A percentile compares a stretch with the other conserved stretches of the same genome.
phyloP scores from a whole-genome alignment of 1,284 basidiomycete species.

The Tilletia indica region DNA sequence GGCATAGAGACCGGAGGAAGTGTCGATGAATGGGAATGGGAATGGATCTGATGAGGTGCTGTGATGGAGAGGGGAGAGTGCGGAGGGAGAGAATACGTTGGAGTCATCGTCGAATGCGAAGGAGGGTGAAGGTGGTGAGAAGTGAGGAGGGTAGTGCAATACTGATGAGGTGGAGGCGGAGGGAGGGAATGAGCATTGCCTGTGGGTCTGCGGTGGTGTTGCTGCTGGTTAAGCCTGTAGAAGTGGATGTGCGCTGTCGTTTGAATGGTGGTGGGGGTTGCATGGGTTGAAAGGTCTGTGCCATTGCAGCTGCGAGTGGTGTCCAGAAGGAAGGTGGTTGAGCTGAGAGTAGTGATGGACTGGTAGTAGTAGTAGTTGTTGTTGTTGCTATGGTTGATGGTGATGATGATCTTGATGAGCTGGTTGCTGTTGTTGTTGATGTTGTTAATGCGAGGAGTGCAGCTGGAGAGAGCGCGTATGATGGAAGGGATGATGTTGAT shows the following conservation, averaged over 20 bases:
- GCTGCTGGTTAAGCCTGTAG: background rate
- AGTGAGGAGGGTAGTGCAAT: background rate
- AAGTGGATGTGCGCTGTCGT: background rate
- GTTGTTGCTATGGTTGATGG: too few relatives aligned
- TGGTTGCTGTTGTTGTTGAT: too few relatives aligned
- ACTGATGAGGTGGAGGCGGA: background rate
- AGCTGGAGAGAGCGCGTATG: too few relatives aligned
- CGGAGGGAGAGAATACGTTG: background rate
- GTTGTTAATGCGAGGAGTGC: too few relatives aligned
- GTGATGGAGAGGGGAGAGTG: background rate
- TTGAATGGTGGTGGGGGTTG: background rate
- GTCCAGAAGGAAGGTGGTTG: too few relatives aligned
- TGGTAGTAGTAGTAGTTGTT: too few relatives aligned
- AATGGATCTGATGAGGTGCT: background rate
- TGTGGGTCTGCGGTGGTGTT: background rate
- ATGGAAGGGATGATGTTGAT: too few relatives aligned
- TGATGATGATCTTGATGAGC: too few relatives aligned
- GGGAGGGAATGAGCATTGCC: background rate
- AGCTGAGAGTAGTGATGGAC: too few relatives aligned
- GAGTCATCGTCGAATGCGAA: background rate
- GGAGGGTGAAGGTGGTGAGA: background rate
- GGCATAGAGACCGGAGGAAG: constrained; percentile 3
- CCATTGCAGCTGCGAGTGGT: too few relatives aligned
- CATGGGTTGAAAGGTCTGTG: too few relatives aligned
- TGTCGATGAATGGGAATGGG: background rate